Evolutionary conservation across 2,329 filamentous ascomycete genomes (phyloP).

Genomic region (Cladosporium sp.): DNA sequence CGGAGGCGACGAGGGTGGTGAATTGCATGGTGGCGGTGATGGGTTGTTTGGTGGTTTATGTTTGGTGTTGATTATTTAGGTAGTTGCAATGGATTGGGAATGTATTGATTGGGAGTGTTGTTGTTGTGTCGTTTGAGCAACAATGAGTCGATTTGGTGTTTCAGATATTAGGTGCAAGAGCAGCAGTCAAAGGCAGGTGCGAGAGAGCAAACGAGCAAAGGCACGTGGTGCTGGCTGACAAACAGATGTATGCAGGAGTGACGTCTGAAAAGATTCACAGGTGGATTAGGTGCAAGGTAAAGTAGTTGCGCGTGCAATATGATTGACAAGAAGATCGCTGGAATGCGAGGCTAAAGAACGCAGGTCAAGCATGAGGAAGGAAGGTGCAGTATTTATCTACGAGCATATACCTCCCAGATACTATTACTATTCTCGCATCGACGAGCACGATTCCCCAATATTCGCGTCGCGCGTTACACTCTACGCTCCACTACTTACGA

Average conservation of each 20-base stretch:
- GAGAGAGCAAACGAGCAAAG: not conserved
- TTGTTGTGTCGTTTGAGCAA: not conserved
- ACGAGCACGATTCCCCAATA: not conserved
- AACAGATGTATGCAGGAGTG: no score
- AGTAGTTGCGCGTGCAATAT: not conserved
- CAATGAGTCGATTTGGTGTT: not conserved
- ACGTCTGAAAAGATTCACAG: no score
- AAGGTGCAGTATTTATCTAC: not conserved
- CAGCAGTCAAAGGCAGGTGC: slow-evolving; percentile 2
- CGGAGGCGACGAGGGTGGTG: not conserved
- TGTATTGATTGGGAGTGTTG: not conserved
- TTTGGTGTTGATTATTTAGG: not conserved
- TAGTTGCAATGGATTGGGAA: no score
- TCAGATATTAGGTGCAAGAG: not conserved
- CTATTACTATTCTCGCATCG: not conserved
- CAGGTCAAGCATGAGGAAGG: not conserved
- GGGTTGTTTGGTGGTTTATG: not conserved
- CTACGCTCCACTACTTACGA: not conserved
- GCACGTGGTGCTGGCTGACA: no score
- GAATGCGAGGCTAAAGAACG: not conserved
- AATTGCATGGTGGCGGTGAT: slow-evolving; percentile 5
- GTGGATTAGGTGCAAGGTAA: no score
- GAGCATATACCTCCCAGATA: no score
- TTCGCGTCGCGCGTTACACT: slow-evolving; percentile 2
- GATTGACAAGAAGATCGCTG: not conserved